Evolutionary conservation across 176 grass and related monocot genomes (phyloP).

Genomic region (Eremochloa ophiuroides): DNA sequence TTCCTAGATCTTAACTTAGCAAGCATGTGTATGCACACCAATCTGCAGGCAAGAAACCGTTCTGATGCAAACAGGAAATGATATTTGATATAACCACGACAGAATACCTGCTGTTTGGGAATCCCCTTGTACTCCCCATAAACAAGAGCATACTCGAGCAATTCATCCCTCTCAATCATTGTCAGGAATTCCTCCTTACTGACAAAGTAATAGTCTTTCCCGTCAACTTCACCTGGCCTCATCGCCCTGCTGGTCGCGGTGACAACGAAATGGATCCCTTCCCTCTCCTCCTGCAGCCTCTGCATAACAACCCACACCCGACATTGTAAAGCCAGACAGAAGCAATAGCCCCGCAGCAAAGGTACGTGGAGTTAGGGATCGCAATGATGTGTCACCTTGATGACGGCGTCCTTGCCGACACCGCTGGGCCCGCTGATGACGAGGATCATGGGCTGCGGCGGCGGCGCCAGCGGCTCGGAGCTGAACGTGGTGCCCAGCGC

Average conservation of each 20-base stretch:
- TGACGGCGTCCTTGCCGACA: constrained; percentile 92
- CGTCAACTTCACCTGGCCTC: constrained; percentile 73
- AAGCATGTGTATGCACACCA: background rate
- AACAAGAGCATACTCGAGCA: constrained; percentile 88
- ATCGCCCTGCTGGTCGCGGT: constrained; percentile 72
- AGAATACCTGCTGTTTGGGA: constrained; percentile 87
- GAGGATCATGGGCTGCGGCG: constrained; percentile 67
- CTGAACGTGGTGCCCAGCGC: constrained; percentile 75
- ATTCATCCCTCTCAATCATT: constrained; percentile 83
- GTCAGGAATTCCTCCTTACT: constrained; percentile 80
- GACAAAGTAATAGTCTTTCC: constrained; percentile 93
- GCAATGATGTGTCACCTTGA: constrained; percentile 52
- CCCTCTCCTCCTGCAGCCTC: constrained; percentile 78
- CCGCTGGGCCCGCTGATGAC: constrained; percentile 95
- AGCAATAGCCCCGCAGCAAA: background rate
- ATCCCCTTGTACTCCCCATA: constrained; percentile 96
- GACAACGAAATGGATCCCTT: constrained; percentile 78
- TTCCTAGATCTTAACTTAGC: background rate
- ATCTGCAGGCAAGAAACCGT: background rate
- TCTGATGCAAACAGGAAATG: background rate
- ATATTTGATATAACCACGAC: background rate
- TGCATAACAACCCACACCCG: constrained; percentile 21
- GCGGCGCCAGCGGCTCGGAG: constrained; percentile 70
- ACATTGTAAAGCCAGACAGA: background rate
- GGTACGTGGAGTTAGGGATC: background rate